phyloP scores from a whole-genome alignment of 805 yeast species.

The Saturnispora zaruensis region DNA sequence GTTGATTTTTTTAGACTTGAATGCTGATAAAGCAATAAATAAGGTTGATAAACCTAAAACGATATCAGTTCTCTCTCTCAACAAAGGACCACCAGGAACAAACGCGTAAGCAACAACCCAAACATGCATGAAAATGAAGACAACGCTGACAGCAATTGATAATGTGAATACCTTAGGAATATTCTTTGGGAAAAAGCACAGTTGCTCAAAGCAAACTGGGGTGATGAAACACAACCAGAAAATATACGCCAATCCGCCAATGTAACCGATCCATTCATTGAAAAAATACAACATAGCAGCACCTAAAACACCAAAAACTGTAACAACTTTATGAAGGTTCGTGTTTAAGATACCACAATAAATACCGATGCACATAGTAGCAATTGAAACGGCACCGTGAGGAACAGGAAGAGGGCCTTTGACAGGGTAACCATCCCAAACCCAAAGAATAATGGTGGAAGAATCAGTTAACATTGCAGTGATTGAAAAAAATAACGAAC shows the following conservation, averaged over 20 bases:
- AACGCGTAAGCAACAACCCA: constrained; percentile 99
- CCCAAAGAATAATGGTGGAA: constrained; percentile 82
- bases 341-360: constrained; percentile 35
- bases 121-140: constrained; percentile 71
- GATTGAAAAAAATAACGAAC: constrained; percentile 61
- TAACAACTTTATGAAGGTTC: constrained; percentile 13
- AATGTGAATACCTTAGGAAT: constrained; percentile 47
- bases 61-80: constrained; percentile 83
- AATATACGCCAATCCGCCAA: constrained; percentile 59
- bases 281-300: constrained; percentile 41
- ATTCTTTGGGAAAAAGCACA: constrained; percentile 30
- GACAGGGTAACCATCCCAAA: constrained; percentile 94
- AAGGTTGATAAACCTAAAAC: constrained; percentile 51
- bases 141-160: constrained; percentile 40
- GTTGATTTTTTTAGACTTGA: constrained; percentile 15
- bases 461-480: constrained; percentile 77
- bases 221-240: constrained; percentile 54
- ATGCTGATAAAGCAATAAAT: constrained; percentile 43
- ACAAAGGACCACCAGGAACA: constrained; percentile 85
- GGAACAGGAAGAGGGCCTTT: constrained; percentile 82
- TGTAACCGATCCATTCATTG: constrained; percentile 63
- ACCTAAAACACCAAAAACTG: constrained; percentile 38
- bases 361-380: constrained; percentile 50
- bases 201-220: constrained; percentile 51
- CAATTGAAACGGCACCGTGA: constrained; percentile 62